Conservation (phyloP, 2,329 filamentous ascomycete species). For the Colletotrichum paranaense region DNA sequence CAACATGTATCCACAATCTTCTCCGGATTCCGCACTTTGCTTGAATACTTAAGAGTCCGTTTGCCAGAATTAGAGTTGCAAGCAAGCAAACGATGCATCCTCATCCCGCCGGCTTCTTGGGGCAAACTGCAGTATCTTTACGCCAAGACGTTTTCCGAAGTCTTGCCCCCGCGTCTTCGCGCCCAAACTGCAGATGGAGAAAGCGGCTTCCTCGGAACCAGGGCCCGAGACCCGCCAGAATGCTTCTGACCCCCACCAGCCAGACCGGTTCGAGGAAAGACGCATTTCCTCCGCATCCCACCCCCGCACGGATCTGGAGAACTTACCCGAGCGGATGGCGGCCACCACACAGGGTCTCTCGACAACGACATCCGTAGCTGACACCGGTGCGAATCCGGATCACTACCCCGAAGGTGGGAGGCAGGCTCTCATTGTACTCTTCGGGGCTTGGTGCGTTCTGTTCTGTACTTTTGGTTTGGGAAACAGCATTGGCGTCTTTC, state of each 20-base stretch:
- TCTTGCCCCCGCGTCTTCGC: neutral
- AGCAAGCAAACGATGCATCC: neutral
- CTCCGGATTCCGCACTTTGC: neutral
- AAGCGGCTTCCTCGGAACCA: neutral
- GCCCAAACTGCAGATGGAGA: slow-evolving; percentile 5
- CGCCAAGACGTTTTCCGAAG: neutral
- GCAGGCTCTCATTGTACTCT: slow-evolving; percentile 67
- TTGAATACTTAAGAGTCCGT: slow-evolving; percentile 6
- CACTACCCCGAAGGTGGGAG: slow-evolving; percentile 67
- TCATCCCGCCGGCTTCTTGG: neutral
- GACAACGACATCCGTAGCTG: slow-evolving; percentile 2
- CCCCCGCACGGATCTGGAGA: slow-evolving; percentile 19
- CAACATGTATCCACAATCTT: neutral
- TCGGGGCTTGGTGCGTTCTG: slow-evolving; percentile 55
- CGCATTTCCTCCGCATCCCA: neutral
- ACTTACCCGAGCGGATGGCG: slow-evolving; percentile 10
- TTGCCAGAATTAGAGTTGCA: neutral
- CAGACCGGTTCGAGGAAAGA: neutral
- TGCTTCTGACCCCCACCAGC: neutral
- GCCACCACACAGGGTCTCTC: slow-evolving; percentile 24
- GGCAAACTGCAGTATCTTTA: neutral
- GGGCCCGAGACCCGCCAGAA: neutral
- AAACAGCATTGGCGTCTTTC: slow-evolving; percentile 65
- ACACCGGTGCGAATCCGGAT: slow-evolving; percentile 48
- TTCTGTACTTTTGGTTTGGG: slow-evolving; percentile 58